phyloP scores from a whole-genome alignment of 169 alveolate genomes.

The Neospora caninum region DNA sequence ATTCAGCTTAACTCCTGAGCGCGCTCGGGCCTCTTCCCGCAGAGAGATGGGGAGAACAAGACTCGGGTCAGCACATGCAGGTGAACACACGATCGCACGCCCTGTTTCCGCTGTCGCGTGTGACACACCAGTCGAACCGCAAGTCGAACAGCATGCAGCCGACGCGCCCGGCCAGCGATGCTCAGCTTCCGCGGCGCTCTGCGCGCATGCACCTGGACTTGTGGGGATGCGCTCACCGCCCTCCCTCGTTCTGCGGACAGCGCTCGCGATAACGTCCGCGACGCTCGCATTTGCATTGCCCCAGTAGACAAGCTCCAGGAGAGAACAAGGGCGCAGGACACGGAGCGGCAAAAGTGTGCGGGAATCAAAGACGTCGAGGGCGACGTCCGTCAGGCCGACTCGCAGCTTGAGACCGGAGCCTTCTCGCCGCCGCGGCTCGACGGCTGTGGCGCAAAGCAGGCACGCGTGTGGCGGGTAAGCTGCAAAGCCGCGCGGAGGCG shows the following conservation, averaged over 20 bases:
- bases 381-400: neutral
- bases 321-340: neutral
- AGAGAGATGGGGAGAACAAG: neutral
- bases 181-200: too few relatives aligned
- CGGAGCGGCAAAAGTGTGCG: slow-evolving; percentile 2
- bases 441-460: too few relatives aligned
- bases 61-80: neutral
- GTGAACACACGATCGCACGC: too few relatives aligned
- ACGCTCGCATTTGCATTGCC: neutral
- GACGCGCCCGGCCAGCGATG: too few relatives aligned
- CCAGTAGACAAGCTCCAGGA: neutral
- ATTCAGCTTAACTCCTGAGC: neutral
- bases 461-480: neutral
- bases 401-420: neutral
- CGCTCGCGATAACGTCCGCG: neutral
- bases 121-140: too few relatives aligned
- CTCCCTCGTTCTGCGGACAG: neutral
- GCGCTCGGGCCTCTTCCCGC: neutral
- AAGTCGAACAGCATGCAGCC: too few relatives aligned
- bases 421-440: neutral
- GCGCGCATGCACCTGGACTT: too few relatives aligned
- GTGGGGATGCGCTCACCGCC: too few relatives aligned
- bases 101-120: too few relatives aligned
- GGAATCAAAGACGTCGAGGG: neutral
- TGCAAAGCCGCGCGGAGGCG: too few relatives aligned